phyloP scores from a whole-genome alignment of 306 rosid genomes.

The Cercis canadensis region DNA sequence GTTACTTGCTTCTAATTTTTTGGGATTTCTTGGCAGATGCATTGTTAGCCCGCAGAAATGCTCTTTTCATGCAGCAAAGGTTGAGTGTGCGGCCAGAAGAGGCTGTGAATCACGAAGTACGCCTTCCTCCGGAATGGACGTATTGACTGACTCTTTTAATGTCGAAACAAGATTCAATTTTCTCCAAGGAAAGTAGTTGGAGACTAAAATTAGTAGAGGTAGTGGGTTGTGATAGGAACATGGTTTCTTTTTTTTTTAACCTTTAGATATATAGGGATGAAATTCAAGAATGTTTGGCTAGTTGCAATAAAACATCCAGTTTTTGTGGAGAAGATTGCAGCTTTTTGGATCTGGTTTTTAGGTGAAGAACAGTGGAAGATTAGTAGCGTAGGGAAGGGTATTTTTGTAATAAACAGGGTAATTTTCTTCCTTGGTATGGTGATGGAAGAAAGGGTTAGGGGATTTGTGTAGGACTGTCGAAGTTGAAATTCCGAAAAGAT shows the following conservation, averaged over 20 bases:
- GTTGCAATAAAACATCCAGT: slow-evolving; percentile 60
- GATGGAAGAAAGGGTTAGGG: slow-evolving; percentile 24
- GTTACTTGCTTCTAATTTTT: neutral
- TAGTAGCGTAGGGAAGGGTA: slow-evolving; percentile 29
- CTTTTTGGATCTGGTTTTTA: slow-evolving; percentile 45
- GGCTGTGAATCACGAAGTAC: slow-evolving; percentile 53
- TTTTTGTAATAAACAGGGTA: slow-evolving; percentile 43
- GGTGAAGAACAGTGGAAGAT: slow-evolving; percentile 37
- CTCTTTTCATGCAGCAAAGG: slow-evolving; percentile 53
- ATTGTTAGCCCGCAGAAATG: slow-evolving; percentile 54
- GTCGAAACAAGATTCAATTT: slow-evolving; percentile 6
- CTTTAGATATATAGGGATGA: slow-evolving; percentile 24
- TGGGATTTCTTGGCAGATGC: slow-evolving; percentile 43
- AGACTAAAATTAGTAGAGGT: slow-evolving; percentile 31
- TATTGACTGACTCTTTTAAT: slow-evolving; percentile 48
- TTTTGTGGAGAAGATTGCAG: slow-evolving; percentile 49
- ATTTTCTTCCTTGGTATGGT: slow-evolving; percentile 39
- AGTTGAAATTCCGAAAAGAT: neutral
- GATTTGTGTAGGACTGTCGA: slow-evolving; percentile 9
- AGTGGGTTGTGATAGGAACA: slow-evolving; percentile 31
- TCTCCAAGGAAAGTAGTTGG: neutral
- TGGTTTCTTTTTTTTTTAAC: slow-evolving; percentile 43
- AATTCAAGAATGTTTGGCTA: slow-evolving; percentile 56
- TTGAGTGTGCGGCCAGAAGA: slow-evolving; percentile 50
- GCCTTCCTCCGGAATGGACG: slow-evolving; percentile 88